Evolutionary conservation across 306 rosid genomes (phyloP).

Genomic region (Morella rubra): DNA sequence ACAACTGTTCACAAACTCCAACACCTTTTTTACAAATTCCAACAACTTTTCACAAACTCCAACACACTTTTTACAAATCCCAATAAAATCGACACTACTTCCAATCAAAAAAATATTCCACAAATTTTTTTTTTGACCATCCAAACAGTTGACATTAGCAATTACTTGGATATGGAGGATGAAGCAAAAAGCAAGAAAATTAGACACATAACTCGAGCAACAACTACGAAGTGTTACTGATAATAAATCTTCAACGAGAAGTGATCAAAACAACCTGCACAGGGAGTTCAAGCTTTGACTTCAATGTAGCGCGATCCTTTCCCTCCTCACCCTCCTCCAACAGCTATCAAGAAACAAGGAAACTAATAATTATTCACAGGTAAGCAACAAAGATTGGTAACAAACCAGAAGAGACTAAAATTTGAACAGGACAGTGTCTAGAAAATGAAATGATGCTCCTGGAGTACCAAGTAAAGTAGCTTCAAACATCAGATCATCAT

Average conservation of each 20-base stretch:
- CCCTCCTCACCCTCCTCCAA: constrained; percentile 98
- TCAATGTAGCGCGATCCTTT: constrained; percentile 80
- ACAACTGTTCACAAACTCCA: too few relatives aligned
- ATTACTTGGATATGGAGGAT: not conserved
- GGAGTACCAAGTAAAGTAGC: not conserved
- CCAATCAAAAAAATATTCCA: too few relatives aligned
- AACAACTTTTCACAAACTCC: too few relatives aligned
- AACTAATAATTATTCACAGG: constrained; percentile 19
- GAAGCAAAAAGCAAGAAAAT: constrained; percentile 6
- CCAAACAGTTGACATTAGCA: not conserved
- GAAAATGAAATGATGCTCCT: not conserved
- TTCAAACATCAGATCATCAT: not conserved
- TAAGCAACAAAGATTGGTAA: constrained; percentile 20
- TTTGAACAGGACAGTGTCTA: constrained; percentile 6
- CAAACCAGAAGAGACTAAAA: constrained; percentile 9
- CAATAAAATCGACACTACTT: too few relatives aligned
- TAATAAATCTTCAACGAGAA: constrained; percentile 15
- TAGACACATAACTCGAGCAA: constrained; percentile 15
- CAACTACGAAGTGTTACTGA: constrained; percentile 9
- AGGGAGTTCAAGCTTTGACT: constrained; percentile 97
- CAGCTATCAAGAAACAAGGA: constrained; percentile 48
- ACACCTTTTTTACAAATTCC: too few relatives aligned
- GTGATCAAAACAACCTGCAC: constrained; percentile 75
- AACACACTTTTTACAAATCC: too few relatives aligned
- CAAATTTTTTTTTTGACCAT: too few relatives aligned